Evolutionary conservation across 768 basidiomycete genomes (phyloP), one percentile per base, ranked within the genome.

Genomic region (Russula griseocarnosa): DNA sequence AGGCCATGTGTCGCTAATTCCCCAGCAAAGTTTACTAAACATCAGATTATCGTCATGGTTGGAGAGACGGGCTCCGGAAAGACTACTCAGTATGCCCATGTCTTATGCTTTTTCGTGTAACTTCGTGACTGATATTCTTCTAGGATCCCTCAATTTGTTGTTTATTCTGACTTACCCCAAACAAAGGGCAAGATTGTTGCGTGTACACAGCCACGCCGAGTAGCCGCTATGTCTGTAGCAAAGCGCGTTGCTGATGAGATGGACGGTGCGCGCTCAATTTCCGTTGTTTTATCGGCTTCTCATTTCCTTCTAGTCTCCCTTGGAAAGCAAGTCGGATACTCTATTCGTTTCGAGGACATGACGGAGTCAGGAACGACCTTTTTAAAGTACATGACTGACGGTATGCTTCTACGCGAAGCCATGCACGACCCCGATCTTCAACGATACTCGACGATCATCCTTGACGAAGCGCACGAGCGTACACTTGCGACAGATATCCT

Each of bases 381-480:
- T 76, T 81, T 99, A 67, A 98, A 97, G 74, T 98, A 99, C 79
- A 97, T 98, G 95, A 99, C 97, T 18, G 97, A 99, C 70, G 97
- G 96, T 83, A 97, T 98, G 94, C 86, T 93, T 60, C 84, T 96
- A n/a, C 87, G 94, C 22, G 94, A 97, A 78, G 94, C 94, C 5
- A 99, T 98, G 95, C 92, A 95, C 75, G 96, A 98, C 75, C 90
- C 92, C 10, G 82, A 84, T 22, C 83, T 98, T 44, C 79, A 82
- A 30, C 86, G 94, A 4, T 99, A 99, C 74, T 96, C 93, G 22
- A 98, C 96, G 24, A 94, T 99, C 76, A 98, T 99, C 70, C 85
- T 98, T 61, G 97, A 99, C 74, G 97, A 99, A 78, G 97, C 94
- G 6, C 97, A 99, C 78, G 97, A 99, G 78, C 88, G 96, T 66